Evolutionary conservation across 2,329 filamentous ascomycete genomes (phyloP), one percentile per base, ranked within the genome.

Genomic region (Neofusicoccum parvum): DNA sequence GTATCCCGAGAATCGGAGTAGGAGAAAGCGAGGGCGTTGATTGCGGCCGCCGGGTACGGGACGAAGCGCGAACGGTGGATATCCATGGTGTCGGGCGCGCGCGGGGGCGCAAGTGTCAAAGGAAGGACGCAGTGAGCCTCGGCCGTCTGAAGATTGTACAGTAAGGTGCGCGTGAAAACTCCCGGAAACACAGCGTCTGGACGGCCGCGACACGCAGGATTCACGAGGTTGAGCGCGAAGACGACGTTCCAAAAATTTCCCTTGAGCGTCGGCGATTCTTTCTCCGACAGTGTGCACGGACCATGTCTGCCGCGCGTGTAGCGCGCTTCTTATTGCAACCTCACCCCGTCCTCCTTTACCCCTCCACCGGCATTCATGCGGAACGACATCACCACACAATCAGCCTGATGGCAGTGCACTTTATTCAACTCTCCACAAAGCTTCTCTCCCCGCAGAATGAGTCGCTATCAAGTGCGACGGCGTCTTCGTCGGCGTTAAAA

Each of bases 21-120:
- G 5, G 95, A 97, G 78, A 99, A 98, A 70, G 94, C 92, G 75
- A 98, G 87, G 69, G 92, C 90, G 80, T 97, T 98, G 80, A 99
- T 97, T 66, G 93, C 90, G 67, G 92, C 92, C 7, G 92, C 90
- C 69, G 93, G 92, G 80, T 92, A 98, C 46, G 92, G 91, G 71
- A 99, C 91, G 81, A 99, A 99, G 75, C 95, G 92, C 76, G 94
- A 96, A 73, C 95, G 92, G 83, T 99, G 95, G 76, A 99, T 90
- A 80, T 98, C 94, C 94, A 98, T 97, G 67, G 56, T 71, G 54
- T 37, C 27, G 14, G 46, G 34, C 32, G 39, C 43, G 62, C 62
- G 34, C 62, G 39, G 34, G 10, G 27, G 54, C 41, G 51, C 43
- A 43, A 15, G 11, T 41, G 49, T 53, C 2, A 39, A 37, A 62